phyloP scores from a whole-genome alignment of 768 basidiomycete genomes.

The Lentinula lateritia region DNA sequence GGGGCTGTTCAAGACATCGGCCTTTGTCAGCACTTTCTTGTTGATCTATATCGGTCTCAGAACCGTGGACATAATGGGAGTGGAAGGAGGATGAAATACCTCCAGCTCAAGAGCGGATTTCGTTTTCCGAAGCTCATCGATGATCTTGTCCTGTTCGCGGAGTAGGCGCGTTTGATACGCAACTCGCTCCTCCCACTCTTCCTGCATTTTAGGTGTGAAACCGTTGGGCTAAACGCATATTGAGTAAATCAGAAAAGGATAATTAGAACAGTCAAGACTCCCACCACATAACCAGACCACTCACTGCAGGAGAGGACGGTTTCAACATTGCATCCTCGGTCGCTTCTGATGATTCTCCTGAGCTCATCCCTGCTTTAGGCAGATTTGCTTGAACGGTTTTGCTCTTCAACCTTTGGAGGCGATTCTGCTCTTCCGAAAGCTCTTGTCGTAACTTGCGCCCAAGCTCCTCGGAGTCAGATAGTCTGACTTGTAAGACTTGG shows the following conservation, averaged over 20 bases:
- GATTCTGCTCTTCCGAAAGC: conserved; percentile 53
- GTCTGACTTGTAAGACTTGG: conserved; percentile 37
- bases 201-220: conserved; percentile 26
- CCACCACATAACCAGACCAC: conserved; percentile 66
- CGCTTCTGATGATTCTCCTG: conserved; percentile 26
- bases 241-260: conserved; percentile 35
- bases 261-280: conserved; percentile 45
- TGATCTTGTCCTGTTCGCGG: conserved; percentile 30
- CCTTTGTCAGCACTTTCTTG: background rate
- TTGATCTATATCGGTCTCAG: background rate
- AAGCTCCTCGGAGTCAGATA: conserved; percentile 45
- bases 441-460: conserved; percentile 44
- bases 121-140: conserved; percentile 44
- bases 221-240: conserved; percentile 31
- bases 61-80: background rate
- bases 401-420: conserved; percentile 56
- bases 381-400: conserved; percentile 45
- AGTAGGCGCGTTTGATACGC: conserved; percentile 21
- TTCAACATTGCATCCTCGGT: conserved; percentile 44
- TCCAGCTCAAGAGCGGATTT: conserved; percentile 25
- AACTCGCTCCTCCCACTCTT: conserved; percentile 36
- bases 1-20: background rate
- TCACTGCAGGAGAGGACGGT: conserved; percentile 67
- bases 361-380: conserved; percentile 24
- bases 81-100: background rate